Evolutionary conservation across 208 protist genomes (phyloP).

Genomic region (Porcisia deanei): DNA sequence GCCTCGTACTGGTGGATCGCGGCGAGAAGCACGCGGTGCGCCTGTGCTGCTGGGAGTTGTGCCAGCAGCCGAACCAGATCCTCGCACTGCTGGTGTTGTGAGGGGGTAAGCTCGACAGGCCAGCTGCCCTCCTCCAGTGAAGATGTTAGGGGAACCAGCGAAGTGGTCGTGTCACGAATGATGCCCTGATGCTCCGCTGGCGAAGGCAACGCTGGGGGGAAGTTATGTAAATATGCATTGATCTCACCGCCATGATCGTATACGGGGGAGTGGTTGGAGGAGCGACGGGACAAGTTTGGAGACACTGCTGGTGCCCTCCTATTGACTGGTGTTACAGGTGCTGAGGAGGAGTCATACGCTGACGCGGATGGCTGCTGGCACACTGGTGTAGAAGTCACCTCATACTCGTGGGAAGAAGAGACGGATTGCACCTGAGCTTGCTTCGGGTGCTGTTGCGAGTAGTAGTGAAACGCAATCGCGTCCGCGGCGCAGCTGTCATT

Average conservation of each 20-base stretch:
- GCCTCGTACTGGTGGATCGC: conserved; percentile 21
- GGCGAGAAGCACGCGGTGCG: conserved; percentile 12
- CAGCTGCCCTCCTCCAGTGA: conserved; percentile 1
- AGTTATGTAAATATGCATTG: background rate
- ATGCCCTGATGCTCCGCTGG: background rate
- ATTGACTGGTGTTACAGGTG: conserved; percentile 1
- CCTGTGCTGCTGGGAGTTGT: conserved; percentile 10
- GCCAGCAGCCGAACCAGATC: conserved; percentile 9
- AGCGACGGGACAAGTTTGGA: background rate
- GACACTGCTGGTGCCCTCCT: background rate
- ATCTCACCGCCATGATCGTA: background rate
- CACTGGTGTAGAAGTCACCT: background rate
- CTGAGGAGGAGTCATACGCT: background rate
- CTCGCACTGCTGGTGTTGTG: conserved; percentile 13
- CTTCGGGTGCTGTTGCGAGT: conserved; percentile 11
- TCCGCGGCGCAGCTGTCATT: conserved; percentile 8
- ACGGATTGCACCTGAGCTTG: conserved; percentile 1
- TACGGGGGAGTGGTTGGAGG: background rate
- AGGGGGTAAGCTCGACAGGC: conserved; percentile 4
- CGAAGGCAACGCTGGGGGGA: background rate
- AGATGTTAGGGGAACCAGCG: conserved; percentile 3
- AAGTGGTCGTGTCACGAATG: conserved; percentile 5
- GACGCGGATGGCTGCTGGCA: background rate
- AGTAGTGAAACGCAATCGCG: conserved; percentile 36
- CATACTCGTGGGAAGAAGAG: conserved; percentile 4